Evolutionary conservation across 495 filamentous ascomycete genomes (phyloP).

Genomic region (Cudoniella acicularis): DNA sequence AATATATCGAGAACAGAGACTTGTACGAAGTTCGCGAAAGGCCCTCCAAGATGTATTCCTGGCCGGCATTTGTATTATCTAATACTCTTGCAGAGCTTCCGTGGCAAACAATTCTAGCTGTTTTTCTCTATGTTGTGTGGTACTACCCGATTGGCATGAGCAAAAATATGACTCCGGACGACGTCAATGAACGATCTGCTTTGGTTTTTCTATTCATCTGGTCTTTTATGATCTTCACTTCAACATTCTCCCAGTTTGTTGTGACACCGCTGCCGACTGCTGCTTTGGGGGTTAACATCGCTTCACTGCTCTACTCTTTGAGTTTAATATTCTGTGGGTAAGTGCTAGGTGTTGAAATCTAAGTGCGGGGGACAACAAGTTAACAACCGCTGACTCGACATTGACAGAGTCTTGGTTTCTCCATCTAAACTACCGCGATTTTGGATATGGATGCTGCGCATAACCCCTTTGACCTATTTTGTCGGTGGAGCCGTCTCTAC

Average conservation of each 20-base stretch:
- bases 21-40: slow-evolving; percentile 86
- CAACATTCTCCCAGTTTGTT: neutral
- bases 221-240: neutral
- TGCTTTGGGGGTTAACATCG: neutral
- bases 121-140: slow-evolving; percentile 73
- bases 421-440: slow-evolving; percentile 53
- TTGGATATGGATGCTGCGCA: slow-evolving; percentile 81
- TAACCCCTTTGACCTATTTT: slow-evolving; percentile 65
- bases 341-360: too few relatives aligned
- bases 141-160: neutral
- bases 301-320: slow-evolving; percentile 53
- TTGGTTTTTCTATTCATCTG: slow-evolving; percentile 49
- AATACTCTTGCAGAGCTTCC: slow-evolving; percentile 74
- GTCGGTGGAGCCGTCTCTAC: slow-evolving; percentile 45
- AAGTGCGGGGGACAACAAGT: too few relatives aligned
- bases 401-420: neutral
- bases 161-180: neutral
- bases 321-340: slow-evolving; percentile 61
- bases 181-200: neutral
- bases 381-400: too few relatives aligned
- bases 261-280: neutral
- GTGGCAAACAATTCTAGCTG: slow-evolving; percentile 68
- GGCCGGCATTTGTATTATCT: slow-evolving; percentile 77
- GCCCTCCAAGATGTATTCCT: slow-evolving; percentile 78
- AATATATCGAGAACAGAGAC: slow-evolving; percentile 70